A percentile compares a stretch with the other conserved stretches of the same genome.
These are phyloP conservation scores for Diaporthe australafricana DNA, from an alignment of 2,329 filamentous ascomycete genomes.

Conservation along the genomic window DNA sequence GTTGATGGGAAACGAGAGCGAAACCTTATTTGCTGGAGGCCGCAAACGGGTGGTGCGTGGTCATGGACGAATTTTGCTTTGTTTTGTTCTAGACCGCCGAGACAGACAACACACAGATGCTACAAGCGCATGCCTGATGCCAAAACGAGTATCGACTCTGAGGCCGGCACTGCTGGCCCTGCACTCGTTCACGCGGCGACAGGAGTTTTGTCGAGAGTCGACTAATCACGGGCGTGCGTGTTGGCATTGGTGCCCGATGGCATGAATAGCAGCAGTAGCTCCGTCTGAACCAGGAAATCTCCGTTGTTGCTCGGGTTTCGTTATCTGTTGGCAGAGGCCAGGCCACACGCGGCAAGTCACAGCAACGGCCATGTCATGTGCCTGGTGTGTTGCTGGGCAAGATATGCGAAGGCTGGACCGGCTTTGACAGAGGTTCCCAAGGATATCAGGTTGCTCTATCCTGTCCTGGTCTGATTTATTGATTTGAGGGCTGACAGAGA, in stretches of 20 bases:
- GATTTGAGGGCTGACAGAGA: not conserved
- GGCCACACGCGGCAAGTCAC: not conserved
- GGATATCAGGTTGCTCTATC: no score
- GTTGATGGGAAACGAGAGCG: constrained; percentile 6
- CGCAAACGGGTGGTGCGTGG: constrained; percentile 10
- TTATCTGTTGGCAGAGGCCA: not conserved
- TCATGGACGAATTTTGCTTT: constrained; percentile 13
- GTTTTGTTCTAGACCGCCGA: constrained; percentile 4
- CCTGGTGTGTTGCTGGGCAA: not conserved
- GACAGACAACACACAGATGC: constrained; percentile 20
- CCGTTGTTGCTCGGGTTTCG: constrained; percentile 11
- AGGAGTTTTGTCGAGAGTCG: not conserved
- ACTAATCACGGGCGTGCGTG: not conserved
- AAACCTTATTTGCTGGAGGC: constrained; percentile 27
- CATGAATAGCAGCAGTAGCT: not conserved
- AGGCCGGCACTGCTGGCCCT: not conserved
- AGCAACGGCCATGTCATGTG: not conserved
- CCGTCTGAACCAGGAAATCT: not conserved
- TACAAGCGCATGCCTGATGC: not conserved
- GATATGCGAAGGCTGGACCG: not conserved
- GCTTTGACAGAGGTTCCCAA: not conserved
- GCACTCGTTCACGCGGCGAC: not conserved
- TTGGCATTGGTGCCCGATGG: constrained; percentile 12
- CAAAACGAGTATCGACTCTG: not conserved
- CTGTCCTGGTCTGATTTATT: not conserved